Evolutionary conservation across 306 rosid species (phyloP).

Genomic region (Cicer chorassanicum): DNA sequence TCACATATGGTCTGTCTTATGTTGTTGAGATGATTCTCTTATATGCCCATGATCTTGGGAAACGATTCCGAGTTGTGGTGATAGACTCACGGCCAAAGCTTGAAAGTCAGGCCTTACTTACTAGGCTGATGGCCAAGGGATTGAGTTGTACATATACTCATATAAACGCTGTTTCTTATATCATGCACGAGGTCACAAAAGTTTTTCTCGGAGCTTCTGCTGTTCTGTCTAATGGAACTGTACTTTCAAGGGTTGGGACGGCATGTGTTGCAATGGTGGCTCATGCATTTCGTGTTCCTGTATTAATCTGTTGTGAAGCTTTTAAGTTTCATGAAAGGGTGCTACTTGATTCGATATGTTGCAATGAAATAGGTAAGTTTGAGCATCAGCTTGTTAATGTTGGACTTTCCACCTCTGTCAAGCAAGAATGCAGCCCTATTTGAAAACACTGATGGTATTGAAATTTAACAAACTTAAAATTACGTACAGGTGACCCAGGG

Average conservation of each 20-base stretch:
- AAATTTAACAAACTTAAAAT: slow-evolving; percentile 42
- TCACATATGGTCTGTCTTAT: slow-evolving; percentile 72
- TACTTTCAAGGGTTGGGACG: slow-evolving; percentile 90
- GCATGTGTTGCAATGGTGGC: slow-evolving; percentile 94
- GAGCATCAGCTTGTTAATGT: slow-evolving; percentile 24
- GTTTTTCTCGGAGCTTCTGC: slow-evolving; percentile 87
- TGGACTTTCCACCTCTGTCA: slow-evolving; percentile 21
- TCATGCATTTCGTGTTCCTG: slow-evolving; percentile 80
- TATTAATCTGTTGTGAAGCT: slow-evolving; percentile 89
- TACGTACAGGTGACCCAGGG: slow-evolving; percentile 72
- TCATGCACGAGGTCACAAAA: slow-evolving; percentile 84
- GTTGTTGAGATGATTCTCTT: slow-evolving; percentile 78
- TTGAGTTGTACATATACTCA: slow-evolving; percentile 83
- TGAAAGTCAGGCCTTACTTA: slow-evolving; percentile 82
- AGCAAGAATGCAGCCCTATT: neutral
- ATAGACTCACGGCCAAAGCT: slow-evolving; percentile 89
- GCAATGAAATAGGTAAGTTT: slow-evolving; percentile 77
- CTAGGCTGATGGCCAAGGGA: slow-evolving; percentile 70
- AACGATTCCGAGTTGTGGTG: slow-evolving; percentile 78
- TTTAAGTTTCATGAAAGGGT: slow-evolving; percentile 96
- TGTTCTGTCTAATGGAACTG: slow-evolving; percentile 80
- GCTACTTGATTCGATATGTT: slow-evolving; percentile 92
- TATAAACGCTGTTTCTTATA: slow-evolving; percentile 76
- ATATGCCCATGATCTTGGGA: slow-evolving; percentile 77
- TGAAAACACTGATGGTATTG: slow-evolving; percentile 29